Percentiles rank a stretch among this genome's conserved stretches.
phyloP scores from a whole-genome alignment of 441 rosid species.

The Pelargonium cotyledonis region DNA sequence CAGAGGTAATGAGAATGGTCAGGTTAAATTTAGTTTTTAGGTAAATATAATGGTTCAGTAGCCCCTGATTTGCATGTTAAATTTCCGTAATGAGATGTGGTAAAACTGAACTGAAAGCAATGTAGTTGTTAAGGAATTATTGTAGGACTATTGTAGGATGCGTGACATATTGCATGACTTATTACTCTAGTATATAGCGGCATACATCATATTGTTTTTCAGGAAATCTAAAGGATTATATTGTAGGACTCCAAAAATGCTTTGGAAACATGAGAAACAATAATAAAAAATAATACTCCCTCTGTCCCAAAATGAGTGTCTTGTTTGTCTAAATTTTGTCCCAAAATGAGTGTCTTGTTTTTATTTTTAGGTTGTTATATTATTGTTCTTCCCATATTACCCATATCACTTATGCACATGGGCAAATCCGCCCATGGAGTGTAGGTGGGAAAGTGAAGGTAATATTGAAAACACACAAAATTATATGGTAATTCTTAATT shows the following conservation, averaged over 20 bases:
- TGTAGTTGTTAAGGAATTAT: not conserved
- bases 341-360: too few relatives aligned
- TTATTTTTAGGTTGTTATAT: too few relatives aligned
- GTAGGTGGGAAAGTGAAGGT: too few relatives aligned
- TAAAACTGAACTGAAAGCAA: not conserved
- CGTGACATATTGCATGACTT: not conserved
- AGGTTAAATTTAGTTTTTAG: not conserved
- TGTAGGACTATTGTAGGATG: not conserved
- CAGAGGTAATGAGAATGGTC: not conserved
- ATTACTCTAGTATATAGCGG: not conserved
- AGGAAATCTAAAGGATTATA: not conserved
- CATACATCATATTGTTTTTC: not conserved
- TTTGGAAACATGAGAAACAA: not conserved
- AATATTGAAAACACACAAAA: too few relatives aligned
- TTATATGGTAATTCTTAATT: too few relatives aligned
- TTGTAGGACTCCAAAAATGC: not conserved
- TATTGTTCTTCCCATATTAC: too few relatives aligned
- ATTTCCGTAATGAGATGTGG: too few relatives aligned
- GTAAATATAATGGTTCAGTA: not conserved
- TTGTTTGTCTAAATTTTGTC: too few relatives aligned
- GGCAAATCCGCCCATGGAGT: too few relatives aligned
- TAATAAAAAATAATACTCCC: not conserved
- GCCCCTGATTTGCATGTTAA: not conserved
- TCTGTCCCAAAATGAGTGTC: too few relatives aligned
- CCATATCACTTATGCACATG: too few relatives aligned